These are phyloP conservation scores for Boletus huronensis DNA, from an alignment of 768 basidiomycete genomes.

Conservation along the genomic window DNA sequence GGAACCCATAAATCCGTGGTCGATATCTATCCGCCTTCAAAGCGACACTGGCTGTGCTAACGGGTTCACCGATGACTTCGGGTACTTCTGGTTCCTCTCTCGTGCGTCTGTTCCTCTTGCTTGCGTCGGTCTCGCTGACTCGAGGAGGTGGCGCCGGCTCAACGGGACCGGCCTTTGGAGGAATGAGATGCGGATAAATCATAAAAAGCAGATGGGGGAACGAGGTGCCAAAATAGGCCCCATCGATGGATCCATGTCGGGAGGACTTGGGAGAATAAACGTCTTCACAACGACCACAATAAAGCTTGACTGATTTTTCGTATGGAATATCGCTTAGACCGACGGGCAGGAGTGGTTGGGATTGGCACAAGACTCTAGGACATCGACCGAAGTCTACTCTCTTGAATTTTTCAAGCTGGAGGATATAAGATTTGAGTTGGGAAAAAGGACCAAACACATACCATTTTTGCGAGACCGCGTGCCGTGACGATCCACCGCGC, in stretches of 20 bases:
- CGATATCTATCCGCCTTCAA: conserved; percentile 89
- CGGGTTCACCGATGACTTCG: conserved; percentile 59
- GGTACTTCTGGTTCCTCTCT: conserved; percentile 50
- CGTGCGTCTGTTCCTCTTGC: conserved; percentile 44
- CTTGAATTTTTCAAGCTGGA: conserved; percentile 93
- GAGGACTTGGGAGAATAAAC: conserved; percentile 97
- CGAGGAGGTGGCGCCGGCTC: conserved; percentile 33
- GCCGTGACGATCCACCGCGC: conserved; percentile 97
- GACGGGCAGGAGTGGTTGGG: conserved; percentile 92
- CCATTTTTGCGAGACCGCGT: conserved; percentile 94
- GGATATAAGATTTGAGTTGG: neutral
- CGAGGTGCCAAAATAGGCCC: conserved; percentile 97
- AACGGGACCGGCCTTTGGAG: conserved; percentile 65
- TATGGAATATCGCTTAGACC: conserved; percentile 97
- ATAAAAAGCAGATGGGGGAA: conserved; percentile 97
- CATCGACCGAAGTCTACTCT: conserved; percentile 98
- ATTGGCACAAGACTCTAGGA: conserved; percentile 93
- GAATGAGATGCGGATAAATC: conserved; percentile 91
- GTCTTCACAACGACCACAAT: conserved; percentile 98
- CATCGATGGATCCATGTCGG: conserved; percentile 95
- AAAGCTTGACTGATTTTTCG: conserved; percentile 98
- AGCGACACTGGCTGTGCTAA: conserved; percentile 79
- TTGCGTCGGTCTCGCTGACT: conserved; percentile 27
- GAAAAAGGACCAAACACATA: conserved; percentile 29
- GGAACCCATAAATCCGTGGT: conserved; percentile 96